Evolutionary conservation across 208 protist species (phyloP).

Genomic region (Leishmania mexicana): DNA sequence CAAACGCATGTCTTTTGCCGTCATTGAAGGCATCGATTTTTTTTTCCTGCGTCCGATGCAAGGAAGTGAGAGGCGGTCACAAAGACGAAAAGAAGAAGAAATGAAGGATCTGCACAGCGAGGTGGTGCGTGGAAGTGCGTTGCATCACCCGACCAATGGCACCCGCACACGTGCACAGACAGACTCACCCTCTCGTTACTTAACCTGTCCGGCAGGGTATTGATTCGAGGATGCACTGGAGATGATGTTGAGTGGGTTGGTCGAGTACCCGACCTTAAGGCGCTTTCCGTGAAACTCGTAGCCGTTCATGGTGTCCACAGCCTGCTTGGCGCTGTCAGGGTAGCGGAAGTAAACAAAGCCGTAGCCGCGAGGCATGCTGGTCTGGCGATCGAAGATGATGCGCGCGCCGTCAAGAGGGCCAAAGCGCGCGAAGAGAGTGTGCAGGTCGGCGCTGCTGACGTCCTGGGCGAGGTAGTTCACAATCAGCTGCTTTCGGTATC

Average conservation of each 20-base stretch:
- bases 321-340: slow-evolving; percentile 56
- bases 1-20: neutral
- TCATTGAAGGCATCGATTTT: neutral
- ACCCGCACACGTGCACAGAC: neutral
- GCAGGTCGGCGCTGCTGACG: slow-evolving; percentile 60
- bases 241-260: slow-evolving; percentile 77
- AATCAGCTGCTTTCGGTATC: slow-evolving; percentile 79
- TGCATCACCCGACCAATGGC: neutral
- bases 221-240: slow-evolving; percentile 2
- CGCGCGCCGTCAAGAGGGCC: slow-evolving; percentile 66
- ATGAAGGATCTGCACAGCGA: neutral
- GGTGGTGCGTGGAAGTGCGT: neutral
- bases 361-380: slow-evolving; percentile 63
- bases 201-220: neutral
- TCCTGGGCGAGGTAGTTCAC: slow-evolving; percentile 81
- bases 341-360: slow-evolving; percentile 82
- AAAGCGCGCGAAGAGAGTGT: slow-evolving; percentile 72
- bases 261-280: slow-evolving; percentile 77
- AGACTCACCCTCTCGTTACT: neutral
- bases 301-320: slow-evolving; percentile 68
- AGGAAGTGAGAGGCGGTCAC: neutral
- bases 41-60: neutral
- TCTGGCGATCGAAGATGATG: slow-evolving; percentile 79
- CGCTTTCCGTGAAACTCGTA: slow-evolving; percentile 76
- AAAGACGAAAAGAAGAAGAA: neutral